Evolutionary conservation across 352 stramenopile species (phyloP).

Genomic region (Phytophthora crassamura): DNA sequence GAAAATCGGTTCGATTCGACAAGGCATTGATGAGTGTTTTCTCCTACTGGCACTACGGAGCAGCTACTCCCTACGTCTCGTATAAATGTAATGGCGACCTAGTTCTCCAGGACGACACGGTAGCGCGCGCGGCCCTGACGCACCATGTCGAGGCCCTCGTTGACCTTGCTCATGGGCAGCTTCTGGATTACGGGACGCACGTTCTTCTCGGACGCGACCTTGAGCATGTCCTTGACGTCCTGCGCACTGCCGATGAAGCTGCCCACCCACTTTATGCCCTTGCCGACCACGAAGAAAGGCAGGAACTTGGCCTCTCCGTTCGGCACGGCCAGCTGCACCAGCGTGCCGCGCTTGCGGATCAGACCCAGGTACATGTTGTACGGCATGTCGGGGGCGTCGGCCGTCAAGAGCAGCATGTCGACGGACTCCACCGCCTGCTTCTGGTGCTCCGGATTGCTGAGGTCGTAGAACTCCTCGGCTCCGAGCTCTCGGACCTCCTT

Average conservation of each 20-base stretch:
- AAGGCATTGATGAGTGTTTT: neutral
- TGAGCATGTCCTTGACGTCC: conserved; percentile 81
- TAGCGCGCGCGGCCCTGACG: conserved; percentile 36
- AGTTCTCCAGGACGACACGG: conserved; percentile 36
- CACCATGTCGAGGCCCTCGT: conserved; percentile 36
- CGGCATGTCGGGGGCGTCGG: conserved; percentile 47
- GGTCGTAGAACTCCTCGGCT: conserved; percentile 48
- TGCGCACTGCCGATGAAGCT: conserved; percentile 75
- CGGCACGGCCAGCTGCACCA: conserved; percentile 67
- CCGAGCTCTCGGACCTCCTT: conserved; percentile 77
- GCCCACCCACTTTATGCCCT: conserved; percentile 52
- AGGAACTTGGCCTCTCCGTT: conserved; percentile 52
- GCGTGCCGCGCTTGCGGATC: conserved; percentile 56
- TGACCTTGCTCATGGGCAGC: conserved; percentile 43
- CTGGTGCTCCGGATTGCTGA: conserved; percentile 39
- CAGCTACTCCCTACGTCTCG: neutral
- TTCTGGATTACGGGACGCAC: conserved; percentile 47
- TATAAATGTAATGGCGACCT: neutral
- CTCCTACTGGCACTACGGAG: neutral
- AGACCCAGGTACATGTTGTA: conserved; percentile 55
- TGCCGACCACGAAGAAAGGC: conserved; percentile 51
- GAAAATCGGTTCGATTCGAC: too few relatives aligned
- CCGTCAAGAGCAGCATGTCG: conserved; percentile 74
- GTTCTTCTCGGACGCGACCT: conserved; percentile 67
- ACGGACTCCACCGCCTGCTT: conserved; percentile 36